Conservation (phyloP, 2,329 filamentous ascomycete species). For the Hymenoscyphus scutula region DNA sequence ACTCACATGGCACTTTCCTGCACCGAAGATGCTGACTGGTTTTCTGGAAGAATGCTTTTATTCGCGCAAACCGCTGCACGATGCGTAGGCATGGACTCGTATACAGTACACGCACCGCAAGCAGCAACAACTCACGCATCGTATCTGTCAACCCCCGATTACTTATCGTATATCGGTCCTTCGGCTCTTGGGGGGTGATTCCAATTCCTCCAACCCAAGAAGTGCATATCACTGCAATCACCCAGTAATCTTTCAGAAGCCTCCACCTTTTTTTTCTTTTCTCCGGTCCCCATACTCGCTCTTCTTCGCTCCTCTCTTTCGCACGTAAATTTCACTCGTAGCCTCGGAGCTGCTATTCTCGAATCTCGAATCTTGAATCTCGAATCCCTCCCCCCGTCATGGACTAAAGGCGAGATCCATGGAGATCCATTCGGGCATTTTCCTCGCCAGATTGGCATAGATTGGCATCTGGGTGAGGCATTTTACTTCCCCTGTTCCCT, state of each 20-base stretch:
- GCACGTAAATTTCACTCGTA: too few relatives aligned
- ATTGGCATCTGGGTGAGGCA: conserved; percentile 3
- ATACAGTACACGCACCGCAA: background rate
- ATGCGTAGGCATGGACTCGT: too few relatives aligned
- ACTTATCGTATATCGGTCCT: background rate
- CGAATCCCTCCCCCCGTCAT: background rate
- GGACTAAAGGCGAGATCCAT: too few relatives aligned
- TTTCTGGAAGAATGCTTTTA: background rate
- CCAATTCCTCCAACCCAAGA: too few relatives aligned
- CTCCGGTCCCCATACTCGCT: background rate
- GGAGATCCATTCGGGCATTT: background rate
- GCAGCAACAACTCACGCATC: background rate
- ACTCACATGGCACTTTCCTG: background rate
- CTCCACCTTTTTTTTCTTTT: background rate
- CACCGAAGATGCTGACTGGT: background rate
- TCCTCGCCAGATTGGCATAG: background rate
- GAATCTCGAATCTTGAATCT: too few relatives aligned
- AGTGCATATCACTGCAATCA: background rate
- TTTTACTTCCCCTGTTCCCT: background rate
- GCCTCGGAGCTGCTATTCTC: background rate
- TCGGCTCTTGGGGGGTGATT: conserved; percentile 1
- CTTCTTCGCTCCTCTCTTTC: background rate
- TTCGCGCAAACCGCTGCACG: background rate
- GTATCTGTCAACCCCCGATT: background rate
- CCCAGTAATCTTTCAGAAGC: background rate